Percentiles rank a stretch among this genome's conserved stretches.
Evolutionary conservation across 495 filamentous ascomycete genomes (phyloP).

Genomic region (Lasiosphaeriaceae sp.): DNA sequence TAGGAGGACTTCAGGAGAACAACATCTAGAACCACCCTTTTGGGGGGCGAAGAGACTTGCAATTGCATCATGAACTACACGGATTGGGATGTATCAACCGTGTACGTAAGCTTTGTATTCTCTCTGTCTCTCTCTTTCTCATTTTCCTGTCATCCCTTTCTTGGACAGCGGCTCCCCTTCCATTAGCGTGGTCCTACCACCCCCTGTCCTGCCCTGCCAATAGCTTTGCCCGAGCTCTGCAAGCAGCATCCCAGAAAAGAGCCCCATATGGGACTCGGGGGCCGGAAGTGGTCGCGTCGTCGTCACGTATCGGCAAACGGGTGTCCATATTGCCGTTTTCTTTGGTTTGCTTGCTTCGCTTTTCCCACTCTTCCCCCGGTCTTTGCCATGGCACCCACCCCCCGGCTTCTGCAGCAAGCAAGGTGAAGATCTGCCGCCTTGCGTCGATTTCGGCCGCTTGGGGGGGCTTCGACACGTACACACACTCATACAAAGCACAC

Average conservation of each 20-base stretch:
- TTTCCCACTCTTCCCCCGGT: background rate
- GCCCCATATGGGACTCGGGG: background rate
- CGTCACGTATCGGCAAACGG: slow-evolving; percentile 12
- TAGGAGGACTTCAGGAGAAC: no score
- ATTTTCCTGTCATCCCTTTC: background rate
- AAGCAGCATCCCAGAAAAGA: slow-evolving; percentile 1
- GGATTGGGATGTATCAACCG: background rate
- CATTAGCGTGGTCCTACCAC: background rate
- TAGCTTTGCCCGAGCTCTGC: slow-evolving; percentile 1
- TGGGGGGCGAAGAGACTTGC: background rate
- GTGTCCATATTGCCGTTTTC: slow-evolving; percentile 11
- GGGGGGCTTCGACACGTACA: background rate
- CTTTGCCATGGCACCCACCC: background rate
- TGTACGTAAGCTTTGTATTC: background rate
- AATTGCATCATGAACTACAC: background rate
- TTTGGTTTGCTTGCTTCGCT: background rate
- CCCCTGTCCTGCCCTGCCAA: background rate
- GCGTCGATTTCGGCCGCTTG: background rate
- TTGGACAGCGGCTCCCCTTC: background rate
- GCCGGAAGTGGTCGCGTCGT: background rate
- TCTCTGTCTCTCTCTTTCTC: no score
- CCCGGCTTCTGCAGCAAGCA: background rate
- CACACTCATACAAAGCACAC: background rate
- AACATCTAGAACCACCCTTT: no score
- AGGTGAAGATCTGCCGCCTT: background rate